These are phyloP conservation scores for Venturia nashicola DNA, from an alignment of 2,329 filamentous ascomycete genomes.

Conservation along the genomic window DNA sequence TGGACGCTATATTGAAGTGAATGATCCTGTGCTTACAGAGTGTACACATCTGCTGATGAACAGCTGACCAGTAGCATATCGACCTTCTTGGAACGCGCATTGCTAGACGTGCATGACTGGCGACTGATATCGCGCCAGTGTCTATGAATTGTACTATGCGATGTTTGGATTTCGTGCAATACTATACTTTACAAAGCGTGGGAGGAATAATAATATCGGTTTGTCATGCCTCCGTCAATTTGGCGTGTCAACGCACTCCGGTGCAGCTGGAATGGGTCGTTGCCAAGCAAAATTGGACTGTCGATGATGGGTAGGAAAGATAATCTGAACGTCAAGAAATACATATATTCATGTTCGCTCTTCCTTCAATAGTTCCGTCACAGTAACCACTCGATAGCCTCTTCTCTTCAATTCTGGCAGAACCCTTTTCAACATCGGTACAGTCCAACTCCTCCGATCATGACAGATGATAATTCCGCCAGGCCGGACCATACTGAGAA, in stretches of 20 bases:
- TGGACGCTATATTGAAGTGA: not conserved
- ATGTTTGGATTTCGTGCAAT: not conserved
- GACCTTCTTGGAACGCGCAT: not conserved
- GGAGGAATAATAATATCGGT: not conserved
- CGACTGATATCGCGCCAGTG: not conserved
- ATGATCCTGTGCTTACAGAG: not conserved
- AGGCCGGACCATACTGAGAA: conserved; percentile 65
- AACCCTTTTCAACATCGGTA: conserved; percentile 62
- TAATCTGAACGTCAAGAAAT: not conserved
- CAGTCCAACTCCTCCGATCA: conserved; percentile 72
- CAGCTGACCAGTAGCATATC: not conserved
- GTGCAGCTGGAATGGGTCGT: too few species aligned
- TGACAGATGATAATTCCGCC: conserved; percentile 79
- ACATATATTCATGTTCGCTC: conserved; percentile 12
- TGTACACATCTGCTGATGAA: not conserved
- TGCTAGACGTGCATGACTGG: not conserved
- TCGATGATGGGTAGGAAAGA: not conserved
- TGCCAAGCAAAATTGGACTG: too few species aligned
- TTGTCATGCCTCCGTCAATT: not conserved
- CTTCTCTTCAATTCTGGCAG: conserved; percentile 56
- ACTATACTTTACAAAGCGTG: not conserved
- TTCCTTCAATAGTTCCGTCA: conserved; percentile 50
- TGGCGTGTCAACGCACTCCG: not conserved
- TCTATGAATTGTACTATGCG: not conserved
- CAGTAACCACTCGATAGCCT: conserved; percentile 60